These are phyloP conservation scores for Polytrichum formosum DNA, from an alignment of 225 moss, liverwort and hornwort genomes.

Conservation along the genomic window DNA sequence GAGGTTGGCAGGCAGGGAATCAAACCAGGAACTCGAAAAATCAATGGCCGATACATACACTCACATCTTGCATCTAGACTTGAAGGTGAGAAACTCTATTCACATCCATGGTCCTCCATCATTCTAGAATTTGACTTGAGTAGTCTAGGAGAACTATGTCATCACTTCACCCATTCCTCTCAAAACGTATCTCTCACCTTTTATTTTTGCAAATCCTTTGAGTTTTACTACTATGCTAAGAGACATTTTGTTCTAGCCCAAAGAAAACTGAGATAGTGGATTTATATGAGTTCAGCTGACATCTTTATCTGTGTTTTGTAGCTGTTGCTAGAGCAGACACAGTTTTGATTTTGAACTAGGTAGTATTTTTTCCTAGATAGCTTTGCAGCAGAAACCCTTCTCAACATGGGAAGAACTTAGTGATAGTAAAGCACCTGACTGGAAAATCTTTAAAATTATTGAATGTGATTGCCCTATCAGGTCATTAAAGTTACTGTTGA, in stretches of 20 bases:
- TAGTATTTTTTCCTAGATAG: no score
- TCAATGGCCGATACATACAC: conserved; percentile 54
- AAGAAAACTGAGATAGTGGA: background rate
- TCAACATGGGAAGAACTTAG: no score
- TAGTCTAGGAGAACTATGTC: no score
- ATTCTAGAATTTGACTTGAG: background rate
- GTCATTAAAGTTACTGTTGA: no score
- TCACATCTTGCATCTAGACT: conserved; percentile 50
- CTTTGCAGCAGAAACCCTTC: no score
- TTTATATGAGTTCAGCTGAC: no score
- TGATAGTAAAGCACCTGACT: no score
- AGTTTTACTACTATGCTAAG: background rate
- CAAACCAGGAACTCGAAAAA: conserved; percentile 48
- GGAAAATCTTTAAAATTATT: no score
- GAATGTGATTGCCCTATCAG: no score
- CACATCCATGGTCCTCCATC: background rate
- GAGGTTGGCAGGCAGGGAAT: conserved; percentile 49
- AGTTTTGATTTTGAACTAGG: no score
- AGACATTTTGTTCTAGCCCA: background rate
- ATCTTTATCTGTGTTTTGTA: no score
- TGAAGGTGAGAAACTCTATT: conserved; percentile 18
- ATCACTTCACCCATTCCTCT: background rate
- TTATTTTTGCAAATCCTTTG: background rate
- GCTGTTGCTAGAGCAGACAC: no score
- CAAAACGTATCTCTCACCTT: background rate